Percentiles rank a stretch among this genome's conserved stretches.
Conservation (phyloP, 306 rosid species). For the Mimosa pudica region DNA sequence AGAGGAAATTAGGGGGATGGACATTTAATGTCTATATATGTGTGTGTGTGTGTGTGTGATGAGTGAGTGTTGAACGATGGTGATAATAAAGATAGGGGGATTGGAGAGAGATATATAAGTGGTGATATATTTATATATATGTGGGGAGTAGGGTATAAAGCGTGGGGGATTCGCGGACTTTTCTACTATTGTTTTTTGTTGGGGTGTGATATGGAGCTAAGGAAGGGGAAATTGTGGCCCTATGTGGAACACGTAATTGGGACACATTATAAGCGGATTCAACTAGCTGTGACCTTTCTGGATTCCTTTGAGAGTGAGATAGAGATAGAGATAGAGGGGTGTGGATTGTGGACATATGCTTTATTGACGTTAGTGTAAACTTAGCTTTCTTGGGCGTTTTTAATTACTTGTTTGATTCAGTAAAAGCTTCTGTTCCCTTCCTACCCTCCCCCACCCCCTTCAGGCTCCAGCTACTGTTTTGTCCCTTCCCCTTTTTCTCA, state of each 20-base stretch:
- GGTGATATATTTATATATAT: too few relatives aligned
- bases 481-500: too few relatives aligned
- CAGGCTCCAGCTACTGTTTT: neutral
- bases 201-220: neutral
- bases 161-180: conserved; percentile 72
- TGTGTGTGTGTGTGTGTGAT: neutral
- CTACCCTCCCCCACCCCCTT: neutral
- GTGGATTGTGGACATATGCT: neutral
- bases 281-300: conserved; percentile 9
- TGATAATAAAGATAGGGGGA: neutral
- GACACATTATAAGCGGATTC: neutral
- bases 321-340: too few relatives aligned
- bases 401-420: neutral
- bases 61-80: neutral
- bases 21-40: neutral
- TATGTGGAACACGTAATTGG: neutral
- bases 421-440: neutral
- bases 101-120: too few relatives aligned
- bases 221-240: neutral
- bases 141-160: conserved; percentile 28
- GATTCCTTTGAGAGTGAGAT: neutral
- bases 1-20: neutral
- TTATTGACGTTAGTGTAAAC: neutral
- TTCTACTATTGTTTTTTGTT: neutral
- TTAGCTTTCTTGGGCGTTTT: neutral